Evolutionary conservation across 257 asterid species (phyloP).

Genomic region (Capsicum baccatum): DNA sequence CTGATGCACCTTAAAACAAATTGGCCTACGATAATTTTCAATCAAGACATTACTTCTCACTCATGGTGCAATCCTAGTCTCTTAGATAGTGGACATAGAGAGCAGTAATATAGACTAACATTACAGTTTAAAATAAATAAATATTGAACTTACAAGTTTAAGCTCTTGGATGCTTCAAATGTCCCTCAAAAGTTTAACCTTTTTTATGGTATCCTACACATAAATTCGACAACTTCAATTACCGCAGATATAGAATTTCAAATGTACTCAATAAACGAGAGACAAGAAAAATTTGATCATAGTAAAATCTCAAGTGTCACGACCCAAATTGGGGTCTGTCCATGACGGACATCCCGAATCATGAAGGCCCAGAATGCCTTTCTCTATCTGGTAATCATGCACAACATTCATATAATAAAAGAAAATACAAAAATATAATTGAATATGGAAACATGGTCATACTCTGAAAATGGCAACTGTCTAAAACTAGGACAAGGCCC

Average conservation of each 20-base stretch:
- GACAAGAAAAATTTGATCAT: neutral
- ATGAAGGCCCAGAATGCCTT: too few relatives aligned
- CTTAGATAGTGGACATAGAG: neutral
- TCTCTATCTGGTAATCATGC: too few relatives aligned
- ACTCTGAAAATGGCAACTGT: too few relatives aligned
- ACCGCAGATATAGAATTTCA: too few relatives aligned
- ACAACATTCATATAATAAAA: too few relatives aligned
- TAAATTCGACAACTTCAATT: neutral
- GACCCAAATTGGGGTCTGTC: too few relatives aligned
- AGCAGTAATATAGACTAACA: neutral
- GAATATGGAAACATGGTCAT: too few relatives aligned
- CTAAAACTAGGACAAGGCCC: too few relatives aligned
- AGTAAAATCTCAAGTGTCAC: neutral
- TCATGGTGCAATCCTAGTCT: neutral
- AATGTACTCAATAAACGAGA: too few relatives aligned
- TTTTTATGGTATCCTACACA: slow-evolving; percentile 86
- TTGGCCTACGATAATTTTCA: neutral
- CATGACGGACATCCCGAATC: too few relatives aligned
- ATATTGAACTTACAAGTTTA: slow-evolving; percentile 71
- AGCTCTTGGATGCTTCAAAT: slow-evolving; percentile 85
- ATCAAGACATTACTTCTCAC: neutral
- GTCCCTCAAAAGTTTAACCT: slow-evolving; percentile 83
- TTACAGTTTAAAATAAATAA: slow-evolving; percentile 27
- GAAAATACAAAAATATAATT: too few relatives aligned
- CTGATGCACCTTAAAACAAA: neutral